Conservation (phyloP, 2,329 filamentous ascomycete species). For the Colletotrichum simmondsii region DNA sequence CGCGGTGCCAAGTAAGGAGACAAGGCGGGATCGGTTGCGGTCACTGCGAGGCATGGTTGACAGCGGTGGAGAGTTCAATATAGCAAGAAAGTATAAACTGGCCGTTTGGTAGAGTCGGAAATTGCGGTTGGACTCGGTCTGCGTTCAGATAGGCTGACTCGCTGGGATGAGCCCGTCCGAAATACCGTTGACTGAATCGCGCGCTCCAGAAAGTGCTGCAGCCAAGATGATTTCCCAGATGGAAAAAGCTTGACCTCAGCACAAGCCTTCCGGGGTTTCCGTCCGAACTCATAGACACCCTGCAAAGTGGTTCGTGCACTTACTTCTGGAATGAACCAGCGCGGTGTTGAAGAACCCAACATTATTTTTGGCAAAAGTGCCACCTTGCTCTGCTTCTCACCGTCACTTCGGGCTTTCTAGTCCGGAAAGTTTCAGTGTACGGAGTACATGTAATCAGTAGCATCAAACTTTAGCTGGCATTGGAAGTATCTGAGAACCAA, state of each 20-base stretch:
- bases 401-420: too few relatives aligned
- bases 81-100: conserved; percentile 21
- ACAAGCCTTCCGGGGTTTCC: conserved; percentile 5
- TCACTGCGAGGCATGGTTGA: neutral
- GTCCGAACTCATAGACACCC: neutral
- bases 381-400: too few relatives aligned
- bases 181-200: conserved; percentile 2
- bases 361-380: too few relatives aligned
- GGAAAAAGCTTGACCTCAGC: conserved; percentile 12
- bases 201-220: neutral
- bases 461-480: too few relatives aligned
- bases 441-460: too few relatives aligned
- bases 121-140: conserved; percentile 3
- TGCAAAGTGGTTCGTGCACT: neutral
- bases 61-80: conserved; percentile 2
- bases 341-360: too few relatives aligned
- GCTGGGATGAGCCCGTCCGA: conserved; percentile 5
- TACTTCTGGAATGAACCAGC: too few relatives aligned
- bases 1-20: neutral
- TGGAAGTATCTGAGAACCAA: too few relatives aligned
- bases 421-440: too few relatives aligned
- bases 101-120: conserved; percentile 7
- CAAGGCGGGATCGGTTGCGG: neutral
- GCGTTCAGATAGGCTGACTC: neutral
- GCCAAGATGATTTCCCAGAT: conserved; percentile 18